Conservation (phyloP, 2,329 filamentous ascomycete genomes). For the Ophiocordyceps robertsii region DNA sequence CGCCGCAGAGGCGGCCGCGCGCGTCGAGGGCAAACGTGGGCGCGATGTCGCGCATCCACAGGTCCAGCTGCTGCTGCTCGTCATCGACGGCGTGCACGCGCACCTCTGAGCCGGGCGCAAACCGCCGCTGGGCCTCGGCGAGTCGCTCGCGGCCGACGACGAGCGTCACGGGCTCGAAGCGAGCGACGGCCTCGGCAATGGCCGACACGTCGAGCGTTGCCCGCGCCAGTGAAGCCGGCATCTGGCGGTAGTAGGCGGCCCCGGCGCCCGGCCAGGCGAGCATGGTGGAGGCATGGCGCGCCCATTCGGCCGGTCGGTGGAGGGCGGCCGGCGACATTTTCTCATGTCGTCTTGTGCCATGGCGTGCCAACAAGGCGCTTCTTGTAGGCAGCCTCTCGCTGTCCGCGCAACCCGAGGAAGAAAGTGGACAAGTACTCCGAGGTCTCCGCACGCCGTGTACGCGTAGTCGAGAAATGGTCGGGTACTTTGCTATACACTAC, state of each 20-base stretch:
- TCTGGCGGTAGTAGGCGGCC: background rate
- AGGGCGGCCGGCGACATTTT: background rate
- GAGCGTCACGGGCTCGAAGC: constrained; percentile 13
- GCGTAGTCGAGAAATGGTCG: too few relatives aligned
- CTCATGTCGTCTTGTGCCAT: too few relatives aligned
- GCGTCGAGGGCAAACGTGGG: constrained; percentile 6
- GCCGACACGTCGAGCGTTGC: constrained; percentile 11
- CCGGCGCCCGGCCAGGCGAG: constrained; percentile 5
- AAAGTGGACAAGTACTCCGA: too few relatives aligned
- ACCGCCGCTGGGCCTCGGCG: constrained; percentile 4
- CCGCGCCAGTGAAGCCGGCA: background rate
- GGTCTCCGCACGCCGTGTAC: too few relatives aligned
- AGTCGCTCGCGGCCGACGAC: constrained; percentile 5
- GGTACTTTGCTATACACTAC: too few relatives aligned
- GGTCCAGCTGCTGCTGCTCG: constrained; percentile 4
- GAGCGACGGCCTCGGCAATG: constrained; percentile 11
- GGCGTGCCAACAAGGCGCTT: too few relatives aligned
- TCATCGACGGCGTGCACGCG: constrained; percentile 2
- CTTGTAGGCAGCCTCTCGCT: too few relatives aligned
- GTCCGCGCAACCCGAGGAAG: too few relatives aligned
- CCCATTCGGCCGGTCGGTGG: constrained; percentile 5
- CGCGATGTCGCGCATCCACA: constrained; percentile 16
- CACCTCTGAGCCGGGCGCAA: constrained; percentile 2
- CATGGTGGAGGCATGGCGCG: constrained; percentile 3
- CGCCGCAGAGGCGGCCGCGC: constrained; percentile 3